Conservation (phyloP, 1,139 yeast species). For the Hanseniaspora sp. region DNA sequence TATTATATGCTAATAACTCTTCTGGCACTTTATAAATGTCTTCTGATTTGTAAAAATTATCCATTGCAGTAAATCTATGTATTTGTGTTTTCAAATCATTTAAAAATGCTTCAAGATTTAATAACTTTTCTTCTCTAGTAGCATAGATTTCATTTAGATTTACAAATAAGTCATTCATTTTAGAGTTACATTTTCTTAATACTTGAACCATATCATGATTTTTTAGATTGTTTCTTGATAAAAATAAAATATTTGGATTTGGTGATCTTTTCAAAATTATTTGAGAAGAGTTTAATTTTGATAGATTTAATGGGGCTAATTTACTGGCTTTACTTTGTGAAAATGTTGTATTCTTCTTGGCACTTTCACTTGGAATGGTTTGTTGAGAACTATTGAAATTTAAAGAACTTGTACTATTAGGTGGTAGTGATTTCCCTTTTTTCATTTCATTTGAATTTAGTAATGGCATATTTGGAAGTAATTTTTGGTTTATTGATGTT, state of each 20-base stretch:
- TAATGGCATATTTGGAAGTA: too few species aligned
- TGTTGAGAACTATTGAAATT: not conserved
- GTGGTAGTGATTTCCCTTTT: not conserved
- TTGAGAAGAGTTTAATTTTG: not conserved
- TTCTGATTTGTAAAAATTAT: not conserved
- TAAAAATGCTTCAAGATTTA: not conserved
- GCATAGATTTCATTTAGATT: constrained; percentile 6
- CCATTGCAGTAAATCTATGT: not conserved
- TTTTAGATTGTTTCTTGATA: constrained; percentile 1
- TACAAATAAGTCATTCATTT: not conserved
- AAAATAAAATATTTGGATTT: not conserved
- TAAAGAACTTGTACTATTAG: not conserved
- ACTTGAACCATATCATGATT: constrained; percentile 4
- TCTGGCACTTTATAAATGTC: not conserved
- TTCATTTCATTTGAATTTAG: too few species aligned
- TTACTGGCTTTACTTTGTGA: constrained; percentile 1
- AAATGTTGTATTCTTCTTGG: not conserved
- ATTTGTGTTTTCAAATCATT: not conserved
- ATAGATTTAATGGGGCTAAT: constrained; percentile 10
- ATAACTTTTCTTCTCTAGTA: constrained; percentile 1
- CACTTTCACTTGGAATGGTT: not conserved
- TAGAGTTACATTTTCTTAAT: not conserved
- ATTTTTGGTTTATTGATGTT: too few species aligned
- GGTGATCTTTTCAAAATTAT: constrained; percentile 9
- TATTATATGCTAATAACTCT: not conserved